Conservation (phyloP, 768 basidiomycete species). For the Mycena sanguinolenta region DNA sequence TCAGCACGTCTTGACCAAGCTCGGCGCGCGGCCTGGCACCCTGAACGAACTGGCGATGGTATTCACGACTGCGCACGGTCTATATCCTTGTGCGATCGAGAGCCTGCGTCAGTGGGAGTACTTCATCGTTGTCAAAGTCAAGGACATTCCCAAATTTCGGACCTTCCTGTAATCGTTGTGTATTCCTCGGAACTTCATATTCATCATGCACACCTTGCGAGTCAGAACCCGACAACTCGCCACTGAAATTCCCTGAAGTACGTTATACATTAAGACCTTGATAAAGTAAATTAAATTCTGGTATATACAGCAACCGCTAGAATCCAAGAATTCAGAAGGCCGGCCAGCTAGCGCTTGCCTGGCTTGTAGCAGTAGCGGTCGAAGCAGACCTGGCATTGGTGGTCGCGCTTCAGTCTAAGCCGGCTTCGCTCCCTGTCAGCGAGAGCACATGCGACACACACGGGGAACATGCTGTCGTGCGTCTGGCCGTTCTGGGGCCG, state of each 20-base stretch:
- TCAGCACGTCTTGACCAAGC: slow-evolving; percentile 32
- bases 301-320: background rate
- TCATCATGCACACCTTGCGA: no score
- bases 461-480: slow-evolving; percentile 58
- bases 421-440: slow-evolving; percentile 58
- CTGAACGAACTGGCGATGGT: slow-evolving; percentile 33
- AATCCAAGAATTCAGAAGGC: slow-evolving; percentile 7
- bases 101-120: slow-evolving; percentile 38
- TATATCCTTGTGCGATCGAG: slow-evolving; percentile 37
- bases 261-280: background rate
- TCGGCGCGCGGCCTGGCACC: slow-evolving; percentile 31
- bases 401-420: slow-evolving; percentile 40
- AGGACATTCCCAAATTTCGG: slow-evolving; percentile 33
- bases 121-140: slow-evolving; percentile 33
- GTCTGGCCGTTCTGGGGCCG: slow-evolving; percentile 43
- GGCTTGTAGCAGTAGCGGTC: slow-evolving; percentile 48
- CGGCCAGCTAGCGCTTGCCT: background rate
- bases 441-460: slow-evolving; percentile 65
- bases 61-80: slow-evolving; percentile 35
- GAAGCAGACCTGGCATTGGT: slow-evolving; percentile 47
- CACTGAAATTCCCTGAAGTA: background rate
- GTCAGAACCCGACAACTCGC: background rate
- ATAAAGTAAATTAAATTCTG: background rate
- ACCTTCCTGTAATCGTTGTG: slow-evolving; percentile 25
- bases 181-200: no score